Evolutionary conservation across 805 yeast genomes (phyloP), one percentile per base, ranked within the genome.

Genomic region (Lachancea sp.): DNA sequence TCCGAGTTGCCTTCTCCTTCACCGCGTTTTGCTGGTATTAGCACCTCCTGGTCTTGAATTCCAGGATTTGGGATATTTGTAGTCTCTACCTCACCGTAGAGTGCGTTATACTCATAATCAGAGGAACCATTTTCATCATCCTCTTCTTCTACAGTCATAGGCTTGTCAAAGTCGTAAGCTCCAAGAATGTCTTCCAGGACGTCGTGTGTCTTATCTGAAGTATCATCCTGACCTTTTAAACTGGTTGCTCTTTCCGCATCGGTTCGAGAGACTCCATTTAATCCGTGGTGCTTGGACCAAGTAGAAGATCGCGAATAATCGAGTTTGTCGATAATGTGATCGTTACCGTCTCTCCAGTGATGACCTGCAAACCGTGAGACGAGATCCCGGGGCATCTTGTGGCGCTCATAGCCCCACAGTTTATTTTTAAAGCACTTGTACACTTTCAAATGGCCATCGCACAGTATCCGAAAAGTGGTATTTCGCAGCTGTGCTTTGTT

Each of bases 381-480:
- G 49, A 88, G 67, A 50, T 82, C 92, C 24, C 72, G 70, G 2
- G 71, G 58, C 2, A 71, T 67, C 51, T 74, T 80, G 47, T 75
- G 72, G 64, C 83, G 84, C 49, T 83, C 88, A 45, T 77, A 72
- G 3, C 97, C 97, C 98, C 98, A 90, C 29, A 92, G 70, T 57
- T 88, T 88, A 23, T 80, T 77, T 63, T 88, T 87, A 51, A 72
- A 73, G 49, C 80, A 68, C 50, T 75, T 75, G 42, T 83, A 62
- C 4, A 68, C 67, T 59, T 75, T 78, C 39, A 76, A 62, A 34
- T 63, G 72, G 5, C 80, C 86, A 52, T 73, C 77, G 43, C 74
- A 70, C 45, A 67, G 69, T 2, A 82, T 71, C 50, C 97, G 71
- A 47, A 85, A 68, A 0, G 94, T 80, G 47, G 80, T 74, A 38